These are phyloP conservation scores for Apiospora malaysiana DNA, from an alignment of 2,329 filamentous ascomycete species.

Conservation along the genomic window DNA sequence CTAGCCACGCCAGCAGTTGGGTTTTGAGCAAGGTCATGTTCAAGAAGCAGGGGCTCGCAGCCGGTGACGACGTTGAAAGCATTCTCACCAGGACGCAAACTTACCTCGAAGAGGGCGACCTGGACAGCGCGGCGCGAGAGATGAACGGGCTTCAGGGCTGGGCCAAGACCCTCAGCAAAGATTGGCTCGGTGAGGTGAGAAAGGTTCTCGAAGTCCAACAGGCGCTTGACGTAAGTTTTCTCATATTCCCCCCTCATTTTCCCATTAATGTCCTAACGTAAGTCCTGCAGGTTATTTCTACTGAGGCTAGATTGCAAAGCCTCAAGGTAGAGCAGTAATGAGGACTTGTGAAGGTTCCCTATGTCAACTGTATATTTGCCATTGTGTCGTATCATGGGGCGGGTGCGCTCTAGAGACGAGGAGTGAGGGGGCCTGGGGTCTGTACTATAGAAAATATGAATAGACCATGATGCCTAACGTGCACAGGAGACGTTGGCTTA, in stretches of 20 bases:
- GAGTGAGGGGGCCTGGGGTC: conserved; percentile 11
- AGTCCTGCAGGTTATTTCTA: conserved; percentile 76
- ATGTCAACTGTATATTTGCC: conserved; percentile 42
- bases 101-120: conserved; percentile 87
- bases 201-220: conserved; percentile 95
- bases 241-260: not conserved
- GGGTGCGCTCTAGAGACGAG: not conserved
- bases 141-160: conserved; percentile 93
- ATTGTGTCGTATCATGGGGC: not conserved
- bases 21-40: conserved; percentile 94
- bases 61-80: conserved; percentile 90
- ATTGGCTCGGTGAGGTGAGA: conserved; percentile 91
- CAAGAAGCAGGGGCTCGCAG: conserved; percentile 86
- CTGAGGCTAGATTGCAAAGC: conserved; percentile 88
- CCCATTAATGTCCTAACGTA: conserved; percentile 20
- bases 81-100: conserved; percentile 89
- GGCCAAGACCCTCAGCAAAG: conserved; percentile 92
- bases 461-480: conserved; percentile 20
- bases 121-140: conserved; percentile 90
- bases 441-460: conserved; percentile 16
- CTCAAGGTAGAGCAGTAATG: conserved; percentile 63
- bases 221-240: conserved; percentile 82
- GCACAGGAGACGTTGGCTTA: not conserved
- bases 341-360: conserved; percentile 1
- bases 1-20: conserved; percentile 89